These are phyloP conservation scores for Trichophyton verrucosum DNA, from an alignment of 2,329 filamentous ascomycete genomes.

Conservation along the genomic window DNA sequence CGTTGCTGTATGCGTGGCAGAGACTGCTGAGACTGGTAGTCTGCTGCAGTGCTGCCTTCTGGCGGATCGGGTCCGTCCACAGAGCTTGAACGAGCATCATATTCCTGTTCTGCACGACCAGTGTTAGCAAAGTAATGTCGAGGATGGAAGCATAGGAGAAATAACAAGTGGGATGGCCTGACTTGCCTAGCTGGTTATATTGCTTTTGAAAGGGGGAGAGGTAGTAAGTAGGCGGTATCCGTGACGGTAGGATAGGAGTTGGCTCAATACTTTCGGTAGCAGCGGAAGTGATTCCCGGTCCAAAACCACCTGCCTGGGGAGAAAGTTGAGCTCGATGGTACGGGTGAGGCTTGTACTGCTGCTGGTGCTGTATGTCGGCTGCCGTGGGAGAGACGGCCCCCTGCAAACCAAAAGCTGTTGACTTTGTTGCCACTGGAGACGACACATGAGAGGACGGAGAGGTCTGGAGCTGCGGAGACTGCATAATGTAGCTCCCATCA, in stretches of 20 bases:
- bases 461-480: conserved; percentile 63
- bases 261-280: conserved; percentile 5
- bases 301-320: conserved; percentile 17
- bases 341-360: conserved; percentile 21
- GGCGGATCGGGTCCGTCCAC: conserved; percentile 63
- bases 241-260: conserved; percentile 29
- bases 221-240: conserved; percentile 47
- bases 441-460: conserved; percentile 69
- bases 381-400: conserved; percentile 50
- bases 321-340: not conserved
- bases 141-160: not conserved
- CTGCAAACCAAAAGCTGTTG: conserved; percentile 49
- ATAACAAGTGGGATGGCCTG: conserved; percentile 23
- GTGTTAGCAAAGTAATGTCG: not conserved
- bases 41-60: conserved; percentile 51
- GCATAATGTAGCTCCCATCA: conserved; percentile 29
- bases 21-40: conserved; percentile 48
- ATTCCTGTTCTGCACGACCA: conserved; percentile 71
- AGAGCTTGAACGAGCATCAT: conserved; percentile 80
- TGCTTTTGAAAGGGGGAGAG: conserved; percentile 84
- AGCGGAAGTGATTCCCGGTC: conserved; percentile 29
- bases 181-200: conserved; percentile 90
- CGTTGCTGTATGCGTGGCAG: not conserved
- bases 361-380: conserved; percentile 44
- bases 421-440: conserved; percentile 51